Percentiles rank a stretch among this genome's conserved stretches.
Evolutionary conservation across 352 stramenopile genomes (phyloP).

Genomic region (Globisporangium barbulae): DNA sequence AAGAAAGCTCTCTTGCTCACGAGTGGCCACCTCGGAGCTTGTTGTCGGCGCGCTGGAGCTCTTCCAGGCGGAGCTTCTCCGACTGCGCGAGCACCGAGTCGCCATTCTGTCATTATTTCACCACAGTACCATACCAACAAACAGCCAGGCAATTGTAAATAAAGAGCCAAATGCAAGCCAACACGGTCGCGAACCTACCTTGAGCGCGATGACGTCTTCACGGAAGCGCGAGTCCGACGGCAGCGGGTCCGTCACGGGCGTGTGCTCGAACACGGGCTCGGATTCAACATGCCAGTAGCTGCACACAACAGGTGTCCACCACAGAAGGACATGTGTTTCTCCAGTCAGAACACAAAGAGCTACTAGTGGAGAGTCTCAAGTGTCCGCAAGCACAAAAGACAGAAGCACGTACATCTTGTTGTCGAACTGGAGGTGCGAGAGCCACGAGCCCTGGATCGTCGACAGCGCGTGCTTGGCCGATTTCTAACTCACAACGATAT

Average conservation of each 20-base stretch:
- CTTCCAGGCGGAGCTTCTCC: conserved; percentile 69
- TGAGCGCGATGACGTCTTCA: conserved; percentile 58
- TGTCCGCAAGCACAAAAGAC: background rate
- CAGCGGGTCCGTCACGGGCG: conserved; percentile 35
- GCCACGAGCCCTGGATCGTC: conserved; percentile 58
- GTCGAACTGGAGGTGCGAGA: conserved; percentile 69
- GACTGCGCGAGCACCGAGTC: conserved; percentile 54
- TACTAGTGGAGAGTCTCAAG: background rate
- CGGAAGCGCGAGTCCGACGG: conserved; percentile 62
- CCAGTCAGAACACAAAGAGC: background rate
- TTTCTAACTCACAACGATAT: conserved; percentile 22
- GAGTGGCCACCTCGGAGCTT: conserved; percentile 24
- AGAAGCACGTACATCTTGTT: conserved; percentile 39
- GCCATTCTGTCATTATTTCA: conserved; percentile 26
- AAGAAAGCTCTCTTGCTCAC: conserved; percentile 7
- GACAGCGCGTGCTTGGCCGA: conserved; percentile 41
- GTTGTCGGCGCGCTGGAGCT: conserved; percentile 58
- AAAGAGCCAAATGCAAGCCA: background rate
- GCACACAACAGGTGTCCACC: background rate
- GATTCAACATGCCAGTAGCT: conserved; percentile 75
- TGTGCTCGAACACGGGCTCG: conserved; percentile 57
- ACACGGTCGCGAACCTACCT: conserved; percentile 19
- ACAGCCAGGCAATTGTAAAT: no score
- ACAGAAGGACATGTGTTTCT: background rate
- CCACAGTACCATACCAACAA: no score